These are phyloP conservation scores for Castanea mollissima DNA, from an alignment of 306 rosid genomes.

Conservation along the genomic window DNA sequence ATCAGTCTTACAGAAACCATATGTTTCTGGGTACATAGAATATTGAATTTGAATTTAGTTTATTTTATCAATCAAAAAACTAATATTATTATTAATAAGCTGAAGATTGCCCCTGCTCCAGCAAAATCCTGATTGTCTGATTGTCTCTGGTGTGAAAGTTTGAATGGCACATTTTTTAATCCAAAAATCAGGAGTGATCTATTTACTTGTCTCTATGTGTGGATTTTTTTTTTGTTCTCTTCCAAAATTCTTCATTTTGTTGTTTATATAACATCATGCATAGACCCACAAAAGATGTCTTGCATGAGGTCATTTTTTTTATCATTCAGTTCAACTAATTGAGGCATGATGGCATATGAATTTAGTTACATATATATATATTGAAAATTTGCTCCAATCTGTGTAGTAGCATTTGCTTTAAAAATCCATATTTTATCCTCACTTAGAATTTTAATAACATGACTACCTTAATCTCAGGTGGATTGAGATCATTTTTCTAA, in stretches of 20 bases:
- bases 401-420: no score
- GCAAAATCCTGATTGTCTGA: no score
- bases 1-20: background rate
- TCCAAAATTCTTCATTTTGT: background rate
- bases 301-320: background rate
- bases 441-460: no score
- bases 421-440: no score
- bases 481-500: background rate
- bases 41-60: no score
- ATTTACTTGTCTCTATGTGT: background rate
- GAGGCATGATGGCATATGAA: background rate
- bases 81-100: no score
- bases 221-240: background rate
- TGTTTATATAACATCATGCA: background rate
- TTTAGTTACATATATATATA: no score
- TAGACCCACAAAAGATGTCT: background rate
- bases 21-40: background rate
- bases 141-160: no score
- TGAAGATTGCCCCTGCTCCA: no score
- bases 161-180: no score
- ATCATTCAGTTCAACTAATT: background rate
- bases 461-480: background rate
- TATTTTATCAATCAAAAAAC: no score
- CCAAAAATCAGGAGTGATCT: background rate
- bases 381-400: no score